These are phyloP conservation scores for Betula pendula DNA, from an alignment of 306 rosid genomes.

Conservation along the genomic window DNA sequence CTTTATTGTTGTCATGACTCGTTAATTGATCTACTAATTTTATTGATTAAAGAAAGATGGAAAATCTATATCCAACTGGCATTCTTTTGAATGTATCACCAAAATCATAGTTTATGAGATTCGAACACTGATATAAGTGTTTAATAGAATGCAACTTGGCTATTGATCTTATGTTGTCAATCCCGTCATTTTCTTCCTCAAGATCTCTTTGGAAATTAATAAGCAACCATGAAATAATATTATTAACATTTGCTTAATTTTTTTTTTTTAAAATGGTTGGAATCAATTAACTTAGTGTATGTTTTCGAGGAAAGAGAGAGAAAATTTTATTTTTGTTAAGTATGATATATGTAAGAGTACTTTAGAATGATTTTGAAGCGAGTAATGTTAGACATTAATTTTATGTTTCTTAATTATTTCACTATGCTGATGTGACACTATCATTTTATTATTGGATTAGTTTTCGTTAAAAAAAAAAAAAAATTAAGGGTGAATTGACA, in stretches of 20 bases:
- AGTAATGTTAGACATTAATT: no score
- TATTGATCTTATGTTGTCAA: conserved; percentile 5
- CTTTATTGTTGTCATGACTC: no score
- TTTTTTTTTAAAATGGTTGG: background rate
- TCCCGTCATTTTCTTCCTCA: background rate
- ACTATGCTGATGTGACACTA: no score
- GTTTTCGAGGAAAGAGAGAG: background rate
- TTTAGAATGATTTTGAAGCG: background rate
- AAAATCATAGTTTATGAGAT: conserved; percentile 45
- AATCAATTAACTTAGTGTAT: background rate
- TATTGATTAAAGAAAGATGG: conserved; percentile 26
- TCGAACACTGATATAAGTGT: conserved; percentile 37
- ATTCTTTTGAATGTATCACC: conserved; percentile 60
- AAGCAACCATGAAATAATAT: conserved; percentile 7
- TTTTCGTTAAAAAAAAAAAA: no score
- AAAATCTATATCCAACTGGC: conserved; percentile 57
- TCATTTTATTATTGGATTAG: no score
- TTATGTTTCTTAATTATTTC: no score
- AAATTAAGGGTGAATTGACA: no score
- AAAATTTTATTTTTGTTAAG: background rate
- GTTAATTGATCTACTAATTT: conserved; percentile 24
- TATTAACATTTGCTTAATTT: background rate
- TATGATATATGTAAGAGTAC: background rate
- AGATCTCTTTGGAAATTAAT: background rate
- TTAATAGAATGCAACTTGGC: conserved; percentile 34